Evolutionary conservation across 1,284 basidiomycete genomes (phyloP).

Genomic region (Tranzscheliella williamsii): DNA sequence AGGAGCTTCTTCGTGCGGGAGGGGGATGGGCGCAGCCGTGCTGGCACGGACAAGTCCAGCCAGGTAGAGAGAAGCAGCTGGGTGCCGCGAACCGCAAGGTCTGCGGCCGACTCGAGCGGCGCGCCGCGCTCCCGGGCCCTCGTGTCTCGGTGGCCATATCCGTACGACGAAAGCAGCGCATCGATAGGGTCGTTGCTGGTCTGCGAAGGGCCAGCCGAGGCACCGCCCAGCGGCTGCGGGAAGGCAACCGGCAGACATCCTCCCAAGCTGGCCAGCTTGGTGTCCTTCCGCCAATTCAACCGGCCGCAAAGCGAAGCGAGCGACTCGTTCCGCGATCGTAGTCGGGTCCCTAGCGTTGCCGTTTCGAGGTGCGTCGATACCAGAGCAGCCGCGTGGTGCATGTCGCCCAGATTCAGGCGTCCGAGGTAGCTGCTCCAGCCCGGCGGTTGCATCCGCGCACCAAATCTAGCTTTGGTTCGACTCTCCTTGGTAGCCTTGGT

Average conservation of each 20-base stretch:
- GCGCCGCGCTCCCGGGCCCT: conserved; percentile 14
- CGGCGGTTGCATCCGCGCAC: background rate
- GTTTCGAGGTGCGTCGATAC: conserved; percentile 51
- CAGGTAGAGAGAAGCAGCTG: conserved; percentile 12
- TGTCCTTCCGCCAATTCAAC: conserved; percentile 55
- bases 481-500: background rate
- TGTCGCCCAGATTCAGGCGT: conserved; percentile 18
- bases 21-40: background rate
- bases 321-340: conserved; percentile 35
- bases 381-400: conserved; percentile 46
- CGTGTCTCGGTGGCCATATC: conserved; percentile 14
- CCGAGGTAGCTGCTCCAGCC: conserved; percentile 15
- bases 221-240: conserved; percentile 18
- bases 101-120: conserved; percentile 17
- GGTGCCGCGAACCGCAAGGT: conserved; percentile 12
- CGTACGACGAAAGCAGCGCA: conserved; percentile 44
- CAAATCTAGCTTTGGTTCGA: too few relatives aligned
- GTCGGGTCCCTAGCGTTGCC: conserved; percentile 40
- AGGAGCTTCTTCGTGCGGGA: conserved; percentile 6
- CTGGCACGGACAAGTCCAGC: conserved; percentile 29
- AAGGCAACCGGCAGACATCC: conserved; percentile 50
- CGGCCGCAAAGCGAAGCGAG: conserved; percentile 33
- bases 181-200: conserved; percentile 40
- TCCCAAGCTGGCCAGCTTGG: conserved; percentile 48
- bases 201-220: background rate